Evolutionary conservation across 805 yeast species (phyloP).

Genomic region (Blastobotrys peoriensis): DNA sequence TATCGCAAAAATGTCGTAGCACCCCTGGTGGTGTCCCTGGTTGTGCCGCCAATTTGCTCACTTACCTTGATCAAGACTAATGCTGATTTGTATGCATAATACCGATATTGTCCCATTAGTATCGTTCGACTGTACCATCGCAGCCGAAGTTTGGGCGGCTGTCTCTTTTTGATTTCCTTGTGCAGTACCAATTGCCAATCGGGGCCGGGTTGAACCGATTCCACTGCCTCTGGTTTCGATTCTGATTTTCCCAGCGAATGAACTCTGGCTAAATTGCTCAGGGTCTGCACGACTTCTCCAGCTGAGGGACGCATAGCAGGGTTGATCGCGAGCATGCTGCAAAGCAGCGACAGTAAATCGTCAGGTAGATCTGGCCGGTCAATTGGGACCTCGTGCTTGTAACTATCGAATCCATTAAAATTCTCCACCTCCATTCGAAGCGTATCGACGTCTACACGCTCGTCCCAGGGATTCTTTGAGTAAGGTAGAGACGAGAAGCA

Average conservation of each 20-base stretch:
- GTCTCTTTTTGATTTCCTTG: not conserved
- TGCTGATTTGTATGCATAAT: not conserved
- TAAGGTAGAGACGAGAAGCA: slow-evolving; percentile 72
- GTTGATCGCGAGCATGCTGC: slow-evolving; percentile 33
- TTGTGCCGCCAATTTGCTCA: too few species aligned
- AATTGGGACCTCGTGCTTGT: slow-evolving; percentile 16
- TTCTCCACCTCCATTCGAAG: slow-evolving; percentile 33
- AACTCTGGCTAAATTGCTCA: not conserved
- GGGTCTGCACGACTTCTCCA: slow-evolving; percentile 30
- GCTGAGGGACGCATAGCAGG: slow-evolving; percentile 41
- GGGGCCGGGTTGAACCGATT: too few species aligned
- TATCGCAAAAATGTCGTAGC: too few species aligned
- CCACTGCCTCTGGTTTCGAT: too few species aligned
- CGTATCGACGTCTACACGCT: slow-evolving; percentile 26
- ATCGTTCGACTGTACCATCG: slow-evolving; percentile 1
- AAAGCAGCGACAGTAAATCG: slow-evolving; percentile 34
- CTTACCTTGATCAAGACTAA: not conserved
- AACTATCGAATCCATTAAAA: slow-evolving; percentile 27
- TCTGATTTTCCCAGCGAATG: not conserved
- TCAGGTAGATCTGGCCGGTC: slow-evolving; percentile 27
- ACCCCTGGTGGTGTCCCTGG: too few species aligned
- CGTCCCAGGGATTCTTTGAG: slow-evolving; percentile 20
- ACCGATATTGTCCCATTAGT: not conserved
- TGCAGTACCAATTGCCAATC: not conserved
- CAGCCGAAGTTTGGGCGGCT: not conserved